Conservation (phyloP, 257 asterid genomes). For the Forsythia viridissima region DNA sequence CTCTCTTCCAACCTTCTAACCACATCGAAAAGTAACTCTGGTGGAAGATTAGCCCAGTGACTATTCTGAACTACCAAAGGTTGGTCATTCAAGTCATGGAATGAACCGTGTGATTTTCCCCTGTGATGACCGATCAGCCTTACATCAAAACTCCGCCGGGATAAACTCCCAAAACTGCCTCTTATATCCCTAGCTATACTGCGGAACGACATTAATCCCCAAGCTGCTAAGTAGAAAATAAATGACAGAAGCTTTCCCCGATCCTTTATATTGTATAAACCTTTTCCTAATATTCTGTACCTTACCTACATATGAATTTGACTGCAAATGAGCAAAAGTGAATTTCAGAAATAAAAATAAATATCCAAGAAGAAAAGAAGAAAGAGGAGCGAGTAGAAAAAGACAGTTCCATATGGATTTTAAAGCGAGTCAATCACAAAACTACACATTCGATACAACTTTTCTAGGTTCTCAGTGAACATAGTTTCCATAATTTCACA, state of each 20-base stretch:
- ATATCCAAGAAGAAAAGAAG: slow-evolving; percentile 23
- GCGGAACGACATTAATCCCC: slow-evolving; percentile 77
- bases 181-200: slow-evolving; percentile 88
- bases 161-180: slow-evolving; percentile 85
- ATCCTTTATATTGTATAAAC: slow-evolving; percentile 15
- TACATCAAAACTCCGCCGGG: slow-evolving; percentile 76
- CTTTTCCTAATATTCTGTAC: slow-evolving; percentile 2
- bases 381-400: slow-evolving; percentile 27
- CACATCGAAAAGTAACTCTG: slow-evolving; percentile 82
- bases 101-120: slow-evolving; percentile 74
- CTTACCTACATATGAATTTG: slow-evolving; percentile 29
- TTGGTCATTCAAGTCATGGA: slow-evolving; percentile 61
- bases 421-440: slow-evolving; percentile 45
- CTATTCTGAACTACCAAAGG: slow-evolving; percentile 66
- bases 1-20: slow-evolving; percentile 90
- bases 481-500: slow-evolving; percentile 3
- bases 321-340: slow-evolving; percentile 34
- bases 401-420: slow-evolving; percentile 51
- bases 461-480: slow-evolving; percentile 30
- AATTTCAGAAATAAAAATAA: slow-evolving; percentile 26
- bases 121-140: slow-evolving; percentile 68
- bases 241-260: not conserved
- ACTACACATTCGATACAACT: slow-evolving; percentile 33
- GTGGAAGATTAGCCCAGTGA: slow-evolving; percentile 93
- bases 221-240: slow-evolving; percentile 11